Base-by-base conservation (phyloP, 768 basidiomycete genomes). In the Suillus weaverae region DNA sequence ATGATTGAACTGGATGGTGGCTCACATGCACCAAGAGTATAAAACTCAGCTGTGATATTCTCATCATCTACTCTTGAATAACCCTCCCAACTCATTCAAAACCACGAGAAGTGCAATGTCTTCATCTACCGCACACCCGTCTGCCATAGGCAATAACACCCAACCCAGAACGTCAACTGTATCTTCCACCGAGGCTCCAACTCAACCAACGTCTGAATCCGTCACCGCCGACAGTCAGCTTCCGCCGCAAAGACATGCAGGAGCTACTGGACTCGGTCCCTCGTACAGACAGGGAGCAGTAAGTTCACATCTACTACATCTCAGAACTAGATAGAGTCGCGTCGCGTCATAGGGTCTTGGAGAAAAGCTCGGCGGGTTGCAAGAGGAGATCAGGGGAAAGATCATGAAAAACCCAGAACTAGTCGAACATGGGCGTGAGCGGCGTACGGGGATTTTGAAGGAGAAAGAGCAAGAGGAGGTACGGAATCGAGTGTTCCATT, bases 191-290 rank as follows among this genome's bases (percentile, higher is more conserved):
- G 56, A 57, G 30, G 16, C 56, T 30, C 38, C 38, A 20, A 32
- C 59, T 10, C 39, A 62, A 14, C 8, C 20, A 7, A 20, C 32
- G 5, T 20, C 32, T 20, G 32, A 26, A 18, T 11, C 53, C 7
- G 1, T 11, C n/a, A n/a, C 56, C 2, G 61, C 62, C 33, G 66
- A 74, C 26, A 73, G 60, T 1, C 73, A 54, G 32, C 10, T 78
- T 61, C 80, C 82, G 1, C 73, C 73, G 26, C 81, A 83, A 67
- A 68, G 67, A 53, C 83, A 84, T 61, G 79, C 81, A 0, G 83
- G 83, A 13, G 74, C 78, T 0, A 72, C 78, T 6, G 81, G 83
- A n/a, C 65, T 76, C 16, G 81, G 81, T 14, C 79, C 77, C 9
- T 74, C 79, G 14, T 79, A 76, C 54, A 71, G 67, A 14, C 56